Base-by-base conservation (phyloP, 2,329 filamentous ascomycete species). In the Claviceps fusiformis region DNA sequence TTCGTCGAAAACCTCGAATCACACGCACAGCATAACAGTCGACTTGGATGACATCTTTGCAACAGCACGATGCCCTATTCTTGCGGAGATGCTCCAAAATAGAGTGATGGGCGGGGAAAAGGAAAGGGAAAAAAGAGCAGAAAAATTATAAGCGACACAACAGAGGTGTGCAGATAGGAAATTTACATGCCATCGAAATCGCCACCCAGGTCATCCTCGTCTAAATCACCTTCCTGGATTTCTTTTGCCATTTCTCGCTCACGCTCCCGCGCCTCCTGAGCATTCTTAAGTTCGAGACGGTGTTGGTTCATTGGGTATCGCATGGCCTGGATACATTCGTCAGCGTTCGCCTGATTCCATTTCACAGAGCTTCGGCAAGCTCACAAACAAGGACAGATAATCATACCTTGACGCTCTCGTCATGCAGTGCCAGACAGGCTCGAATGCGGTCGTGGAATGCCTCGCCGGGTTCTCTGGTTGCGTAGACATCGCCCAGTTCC, bases 271-370 rank as follows among this genome's bases (percentile, higher is more conserved):
- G 93, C 93, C 73, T 98, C 95, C 71, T 97, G 92, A 0, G 93
- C 93, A 65, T 95, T 97, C 81, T 96, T 97, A 55, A 98, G 80
- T 73, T 98, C 93, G 55, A 97, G 78, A 19, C 93, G 83, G 73
- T 98, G 93, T 72, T 97, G 93, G 75, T 98, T 96, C 92, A 97
- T 97, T 2, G 93, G 93, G 73, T 97, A 98, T 55, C 93, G 84
- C 93, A 98, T 98, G 31, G 93, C 92, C 88, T 92, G 53, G 31
- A 31, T 29, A 24, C 19, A 8, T 24, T 17, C 17, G 15, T 64
- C 57, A 66, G 65, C 53, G 59, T 8, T 8, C 4, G 24, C 24
- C 29, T 13, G 6, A 10, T n/a, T 33, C 11, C 27, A n/a, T n/a
- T 46, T 5, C 24, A 9, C 15, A 8, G 24, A 13, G 13, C 19